Base-by-base conservation (phyloP, 2,329 filamentous ascomycete species). In the Penicillium sp. region DNA sequence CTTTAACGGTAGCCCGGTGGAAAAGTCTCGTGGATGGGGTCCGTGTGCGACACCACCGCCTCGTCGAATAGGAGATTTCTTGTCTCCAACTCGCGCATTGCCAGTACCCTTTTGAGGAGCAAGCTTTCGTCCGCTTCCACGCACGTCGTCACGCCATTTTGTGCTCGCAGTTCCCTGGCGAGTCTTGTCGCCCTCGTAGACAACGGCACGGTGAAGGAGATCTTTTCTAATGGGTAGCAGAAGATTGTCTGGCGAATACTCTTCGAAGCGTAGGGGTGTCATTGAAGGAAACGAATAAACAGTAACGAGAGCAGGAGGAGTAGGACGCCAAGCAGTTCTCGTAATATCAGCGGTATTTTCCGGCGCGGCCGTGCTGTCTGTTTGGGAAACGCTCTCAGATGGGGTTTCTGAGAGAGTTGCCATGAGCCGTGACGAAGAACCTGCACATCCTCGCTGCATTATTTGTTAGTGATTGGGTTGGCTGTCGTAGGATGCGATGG, bases 21-120 rank as follows among this genome's bases (percentile, higher is more conserved):
- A 84, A 70, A 99, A 99, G 76, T 97, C 91, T 71, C 94, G 83
- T 24, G 92, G 92, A 65, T 92, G 87, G 26, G 94, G 94, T n/a
- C 94, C 94, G 68, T 91, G 90, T 0, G 86, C 80, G 65, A 95
- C 93, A 74, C 91, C 93, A 74, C 94, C 94, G 62, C 94, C 94
- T 60, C 82, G 81, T 43, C 91, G 76, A 72, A 95, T 83, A 2
- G 94, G 94, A 47, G 86, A 91, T 74, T 96, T 91, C 70, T 82
- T 87, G 68, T 86, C 83, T 61, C 94, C 93, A 3, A 88, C 77
- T 71, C 94, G 91, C 51, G 94, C 91, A 38, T 71, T 74, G 57
- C 94, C 94, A 2, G 81, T 83, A 57, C 94, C 94, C 77, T 99
- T 99, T 71, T 99, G 94, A 16, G 85, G 86, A 20, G 85, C 80